These are phyloP conservation scores for Capsicum pubescens DNA, from an alignment of 257 asterid species.

Conservation along the genomic window DNA sequence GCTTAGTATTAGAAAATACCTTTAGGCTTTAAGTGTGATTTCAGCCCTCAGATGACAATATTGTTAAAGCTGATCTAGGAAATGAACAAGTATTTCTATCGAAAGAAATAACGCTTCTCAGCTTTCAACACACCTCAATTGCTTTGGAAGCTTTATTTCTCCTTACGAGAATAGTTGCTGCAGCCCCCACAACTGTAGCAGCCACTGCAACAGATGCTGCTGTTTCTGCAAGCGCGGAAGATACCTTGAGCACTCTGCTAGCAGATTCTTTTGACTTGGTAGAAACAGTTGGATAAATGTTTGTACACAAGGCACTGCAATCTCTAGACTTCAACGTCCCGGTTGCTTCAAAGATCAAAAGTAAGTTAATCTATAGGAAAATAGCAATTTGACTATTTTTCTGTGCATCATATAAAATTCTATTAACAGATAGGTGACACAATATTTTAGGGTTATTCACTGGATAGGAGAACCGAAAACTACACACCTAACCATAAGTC, in stretches of 20 bases:
- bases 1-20: background rate
- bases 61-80: background rate
- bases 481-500: background rate
- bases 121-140: conserved; percentile 49
- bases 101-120: background rate
- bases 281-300: conserved; percentile 30
- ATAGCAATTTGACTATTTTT: background rate
- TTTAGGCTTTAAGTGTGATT: background rate
- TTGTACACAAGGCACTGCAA: conserved; percentile 31
- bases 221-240: conserved; percentile 66
- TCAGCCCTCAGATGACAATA: background rate
- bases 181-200: conserved; percentile 70
- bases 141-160: conserved; percentile 51
- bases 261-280: conserved; percentile 34
- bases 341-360: conserved; percentile 20
- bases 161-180: conserved; percentile 63
- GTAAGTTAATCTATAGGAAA: background rate
- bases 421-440: background rate
- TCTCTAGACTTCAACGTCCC: conserved; percentile 30
- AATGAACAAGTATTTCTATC: background rate
- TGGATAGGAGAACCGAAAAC: background rate
- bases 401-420: background rate
- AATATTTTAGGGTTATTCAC: background rate
- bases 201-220: conserved; percentile 71
- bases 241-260: conserved; percentile 36